These are phyloP conservation scores for Meyerozyma athensensis DNA, from an alignment of 1,139 yeast species.

Conservation along the genomic window DNA sequence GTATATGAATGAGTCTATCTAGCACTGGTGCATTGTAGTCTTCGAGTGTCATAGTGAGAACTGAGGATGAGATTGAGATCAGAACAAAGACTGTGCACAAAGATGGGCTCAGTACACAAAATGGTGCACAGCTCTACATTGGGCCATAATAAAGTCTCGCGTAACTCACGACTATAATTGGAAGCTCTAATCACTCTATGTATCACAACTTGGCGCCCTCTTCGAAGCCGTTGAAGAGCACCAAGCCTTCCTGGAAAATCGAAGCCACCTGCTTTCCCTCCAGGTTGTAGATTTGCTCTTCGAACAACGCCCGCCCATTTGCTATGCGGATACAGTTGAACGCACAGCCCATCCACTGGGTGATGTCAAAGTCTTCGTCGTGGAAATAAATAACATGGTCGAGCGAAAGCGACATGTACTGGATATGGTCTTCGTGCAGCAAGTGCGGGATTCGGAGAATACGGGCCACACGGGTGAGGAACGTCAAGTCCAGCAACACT, in stretches of 20 bases:
- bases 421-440: conserved; percentile 22
- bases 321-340: conserved; percentile 49
- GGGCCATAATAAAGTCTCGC: no score
- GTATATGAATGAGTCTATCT: conserved; percentile 19
- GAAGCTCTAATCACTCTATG: not conserved
- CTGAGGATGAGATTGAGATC: not conserved
- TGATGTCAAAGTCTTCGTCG: conserved; percentile 46
- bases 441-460: conserved; percentile 21
- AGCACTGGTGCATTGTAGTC: conserved; percentile 6
- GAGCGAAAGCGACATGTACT: conserved; percentile 49
- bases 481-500: conserved; percentile 56
- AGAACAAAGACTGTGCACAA: not conserved
- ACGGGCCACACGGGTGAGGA: conserved; percentile 41
- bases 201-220: conserved; percentile 13
- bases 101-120: no score
- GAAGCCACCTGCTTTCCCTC: conserved; percentile 58
- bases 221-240: conserved; percentile 20
- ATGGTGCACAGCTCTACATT: no score
- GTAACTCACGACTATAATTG: no score
- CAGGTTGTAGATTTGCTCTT: conserved; percentile 52
- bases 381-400: conserved; percentile 72
- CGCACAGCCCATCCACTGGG: conserved; percentile 52
- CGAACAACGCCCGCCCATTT: conserved; percentile 51
- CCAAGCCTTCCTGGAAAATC: conserved; percentile 64
- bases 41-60: not conserved